Conservation (phyloP, 2,329 filamentous ascomycete genomes). For the Colletotrichum plurivorum region DNA sequence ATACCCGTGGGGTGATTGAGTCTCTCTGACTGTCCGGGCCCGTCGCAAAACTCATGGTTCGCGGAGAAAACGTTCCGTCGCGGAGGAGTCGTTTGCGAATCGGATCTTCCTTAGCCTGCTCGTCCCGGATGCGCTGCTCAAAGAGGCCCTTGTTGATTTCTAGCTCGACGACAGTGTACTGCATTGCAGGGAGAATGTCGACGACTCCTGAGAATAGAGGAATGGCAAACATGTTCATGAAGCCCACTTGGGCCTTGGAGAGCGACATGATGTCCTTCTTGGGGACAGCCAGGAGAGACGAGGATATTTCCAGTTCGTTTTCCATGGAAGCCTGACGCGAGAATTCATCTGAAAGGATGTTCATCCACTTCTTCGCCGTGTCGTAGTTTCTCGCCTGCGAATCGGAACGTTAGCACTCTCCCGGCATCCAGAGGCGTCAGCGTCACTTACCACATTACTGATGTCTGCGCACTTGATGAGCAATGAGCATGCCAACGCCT, state of each 20-base stretch:
- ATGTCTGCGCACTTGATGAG: constrained; percentile 99
- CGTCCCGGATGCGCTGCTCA: constrained; percentile 75
- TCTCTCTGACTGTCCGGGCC: constrained; percentile 29
- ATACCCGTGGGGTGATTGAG: constrained; percentile 34
- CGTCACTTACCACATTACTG: constrained; percentile 88
- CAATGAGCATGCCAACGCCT: constrained; percentile 86
- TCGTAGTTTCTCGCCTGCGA: constrained; percentile 85
- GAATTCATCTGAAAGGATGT: constrained; percentile 95
- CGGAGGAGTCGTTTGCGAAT: constrained; percentile 52
- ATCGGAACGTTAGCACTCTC: constrained; percentile 41
- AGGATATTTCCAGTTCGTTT: constrained; percentile 85
- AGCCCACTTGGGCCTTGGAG: constrained; percentile 90
- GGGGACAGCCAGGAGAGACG: constrained; percentile 87
- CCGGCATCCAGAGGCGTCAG: neutral
- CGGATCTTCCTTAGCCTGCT: constrained; percentile 67
- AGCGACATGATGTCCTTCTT: constrained; percentile 87
- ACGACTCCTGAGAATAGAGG: constrained; percentile 92
- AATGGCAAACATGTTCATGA: constrained; percentile 96
- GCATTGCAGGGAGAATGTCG: constrained; percentile 87
- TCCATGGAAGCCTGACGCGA: constrained; percentile 95
- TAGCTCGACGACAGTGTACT: constrained; percentile 87
- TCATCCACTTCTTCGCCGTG: constrained; percentile 89
- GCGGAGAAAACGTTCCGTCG: constrained; percentile 61
- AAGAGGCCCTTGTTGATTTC: constrained; percentile 82
- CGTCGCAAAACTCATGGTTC: constrained; percentile 58